Evolutionary conservation across 192 early-diverging fungal species (phyloP), one percentile per base, ranked within the genome.

Genomic region (Funneliformis geosporum): DNA sequence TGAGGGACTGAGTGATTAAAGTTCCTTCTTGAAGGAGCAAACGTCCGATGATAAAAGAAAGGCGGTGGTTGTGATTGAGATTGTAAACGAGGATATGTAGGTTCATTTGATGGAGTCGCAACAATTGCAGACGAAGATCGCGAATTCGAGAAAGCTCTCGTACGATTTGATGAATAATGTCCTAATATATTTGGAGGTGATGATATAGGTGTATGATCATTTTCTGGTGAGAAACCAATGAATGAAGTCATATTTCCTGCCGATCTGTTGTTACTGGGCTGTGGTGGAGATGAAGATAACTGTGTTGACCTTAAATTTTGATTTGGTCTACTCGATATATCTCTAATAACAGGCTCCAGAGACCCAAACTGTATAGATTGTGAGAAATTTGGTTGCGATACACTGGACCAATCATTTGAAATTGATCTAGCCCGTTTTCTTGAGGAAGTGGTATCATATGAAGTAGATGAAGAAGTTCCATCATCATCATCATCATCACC

Each of bases 331-430:
- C 21, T 60, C 9, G 25, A 1, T 18, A 39, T 61, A 39, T 60
- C 55, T 4, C 55, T 42, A 75, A 61, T 75, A 73, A 44, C 16
- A 55, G 42, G 71, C 14, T 73, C 66, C 18, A 68, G 42, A 23
- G 75, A 43, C 25, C 55, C 60, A 44, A 44, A 64, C 64, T 55
- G 59, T 60, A 60, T 60, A 38, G 40, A 21, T 76, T 60, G 66
- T 21, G 33, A 2, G 40, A 68, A 65, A 28, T 27, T 21, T 27
- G 62, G 3, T 59, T 74, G 18, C 40, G 47, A 64, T 44, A 43
- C 18, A 76, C 64, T 76, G 27, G 75, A 7, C 75, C 75, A 76
- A 27, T 76, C 75, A 43, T 76, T 76, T 12, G 75, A 76, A 18
- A 60, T 76, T 47, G 75, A 60, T 46, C 75, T 60, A 1, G 59